Evolutionary conservation across 768 basidiomycete species (phyloP).

Genomic region (Tricholoma matsutake): DNA sequence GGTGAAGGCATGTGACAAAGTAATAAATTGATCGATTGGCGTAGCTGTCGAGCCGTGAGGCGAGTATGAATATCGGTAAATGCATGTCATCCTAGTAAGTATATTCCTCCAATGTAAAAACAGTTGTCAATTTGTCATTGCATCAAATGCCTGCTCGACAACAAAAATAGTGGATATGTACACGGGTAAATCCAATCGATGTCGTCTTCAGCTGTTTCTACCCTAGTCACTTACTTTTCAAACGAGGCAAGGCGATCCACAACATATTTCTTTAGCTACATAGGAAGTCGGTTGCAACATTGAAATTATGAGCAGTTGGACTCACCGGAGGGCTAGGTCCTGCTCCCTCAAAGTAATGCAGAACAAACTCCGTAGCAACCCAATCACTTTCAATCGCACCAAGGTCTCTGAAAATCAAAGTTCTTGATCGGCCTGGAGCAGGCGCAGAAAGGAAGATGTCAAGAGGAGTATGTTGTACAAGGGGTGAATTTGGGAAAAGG

Average conservation of each 20-base stretch:
- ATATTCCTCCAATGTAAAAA: not conserved
- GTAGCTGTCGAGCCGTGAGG: no score
- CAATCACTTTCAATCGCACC: constrained; percentile 71
- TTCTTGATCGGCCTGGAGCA: constrained; percentile 45
- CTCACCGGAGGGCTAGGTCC: constrained; percentile 72
- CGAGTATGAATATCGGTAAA: no score
- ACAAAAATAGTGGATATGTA: not conserved
- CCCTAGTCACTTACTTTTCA: constrained; percentile 17
- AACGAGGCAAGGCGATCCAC: constrained; percentile 36
- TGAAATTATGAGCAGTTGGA: constrained; percentile 9
- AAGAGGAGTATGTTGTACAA: constrained; percentile 63
- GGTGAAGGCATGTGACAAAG: no score
- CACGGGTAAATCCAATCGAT: not conserved
- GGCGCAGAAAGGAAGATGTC: constrained; percentile 69
- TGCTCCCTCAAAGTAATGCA: constrained; percentile 71
- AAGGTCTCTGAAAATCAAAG: constrained; percentile 66
- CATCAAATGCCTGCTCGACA: not conserved
- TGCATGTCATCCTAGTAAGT: not conserved
- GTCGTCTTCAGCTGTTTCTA: no score
- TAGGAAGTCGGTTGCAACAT: not conserved
- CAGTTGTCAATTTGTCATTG: not conserved
- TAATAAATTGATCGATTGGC: no score
- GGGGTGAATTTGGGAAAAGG: constrained; percentile 67
- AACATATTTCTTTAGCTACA: constrained; percentile 51
- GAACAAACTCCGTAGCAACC: constrained; percentile 69